Evolutionary conservation across 352 stramenopile genomes (phyloP), one percentile per base, ranked within the genome.

Genomic region (Phytophthora citricola): DNA sequence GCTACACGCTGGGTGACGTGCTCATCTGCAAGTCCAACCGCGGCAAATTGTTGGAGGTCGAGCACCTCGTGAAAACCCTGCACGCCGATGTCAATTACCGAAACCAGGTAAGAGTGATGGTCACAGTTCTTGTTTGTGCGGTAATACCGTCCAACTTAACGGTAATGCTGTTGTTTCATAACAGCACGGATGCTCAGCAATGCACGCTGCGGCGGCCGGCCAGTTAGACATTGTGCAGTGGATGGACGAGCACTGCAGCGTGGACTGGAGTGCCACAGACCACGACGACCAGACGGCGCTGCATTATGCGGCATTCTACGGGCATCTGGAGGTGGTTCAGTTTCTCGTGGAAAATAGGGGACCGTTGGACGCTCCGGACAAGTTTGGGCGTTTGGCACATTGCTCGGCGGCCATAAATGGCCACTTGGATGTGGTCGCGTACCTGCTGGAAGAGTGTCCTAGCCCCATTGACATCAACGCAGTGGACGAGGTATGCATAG

Each of bases 221-320:
- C 88, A 96, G 50, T 62, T 96, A 36, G 78, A 93, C 49, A 79
- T 94, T 24, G 87, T 96, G 27, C 80, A 94, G 48, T 94, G 81
- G 81, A 77, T 96, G 71, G 77, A 90, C 46, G 51, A 69, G 24
- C 79, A 81, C 31, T 77, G 83, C 34, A 68, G 67, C 55, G 81
- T 96, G 38, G 68, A 92, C 54, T 83, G 76, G 57, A 67, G 72
- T 41, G 83, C 73, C 29, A 83, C 83, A 4, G 88, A 96, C 63
- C 78, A 93, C 59, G 87, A 94, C 32, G 83, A 93, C 58, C 88
- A 96, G 55, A 92, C 88, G 14, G 76, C 87, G 50, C 74, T 96
- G 41, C 88, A 96, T 59, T 96, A 96, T 56, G 88, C 86, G 1
- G 88, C 88, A 14, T 96, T 96, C 63, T 94, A 94, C 43, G 88